These are phyloP conservation scores for Calonectria honghensis DNA, from an alignment of 2,329 filamentous ascomycete genomes.

Conservation along the genomic window DNA sequence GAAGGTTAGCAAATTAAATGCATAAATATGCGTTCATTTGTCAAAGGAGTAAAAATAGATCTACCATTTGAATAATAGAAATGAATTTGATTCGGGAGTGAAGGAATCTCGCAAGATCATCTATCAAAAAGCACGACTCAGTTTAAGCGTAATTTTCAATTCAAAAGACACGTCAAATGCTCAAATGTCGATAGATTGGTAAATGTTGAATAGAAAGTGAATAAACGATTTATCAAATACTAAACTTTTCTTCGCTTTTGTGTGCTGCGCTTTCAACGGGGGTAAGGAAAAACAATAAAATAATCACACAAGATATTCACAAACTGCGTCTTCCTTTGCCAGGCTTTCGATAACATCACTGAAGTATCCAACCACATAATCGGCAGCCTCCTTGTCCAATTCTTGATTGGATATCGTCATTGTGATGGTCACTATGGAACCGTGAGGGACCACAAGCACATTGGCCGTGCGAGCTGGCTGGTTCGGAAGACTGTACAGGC, in stretches of 20 bases:
- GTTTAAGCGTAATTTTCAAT: not conserved
- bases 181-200: not conserved
- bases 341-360: not conserved
- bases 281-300: not conserved
- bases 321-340: not conserved
- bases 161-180: not conserved
- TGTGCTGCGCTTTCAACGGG: not conserved
- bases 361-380: slow-evolving; percentile 15
- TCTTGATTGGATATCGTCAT: slow-evolving; percentile 15
- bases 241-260: not conserved
- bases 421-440: not conserved
- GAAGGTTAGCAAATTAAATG: no score
- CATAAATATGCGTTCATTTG: not conserved
- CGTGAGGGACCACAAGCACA: not conserved
- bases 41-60: not conserved
- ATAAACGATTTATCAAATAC: not conserved
- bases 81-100: not conserved
- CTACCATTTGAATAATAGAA: not conserved
- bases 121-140: not conserved
- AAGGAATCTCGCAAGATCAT: not conserved
- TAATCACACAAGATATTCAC: not conserved
- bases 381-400: slow-evolving; percentile 4
- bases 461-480: slow-evolving; percentile 7
- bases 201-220: not conserved
- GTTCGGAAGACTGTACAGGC: slow-evolving; percentile 7